A percentile compares a stretch with the other conserved stretches of the same genome.
phyloP scores from a whole-genome alignment of 768 basidiomycete genomes.

The Suillus brevipes region DNA sequence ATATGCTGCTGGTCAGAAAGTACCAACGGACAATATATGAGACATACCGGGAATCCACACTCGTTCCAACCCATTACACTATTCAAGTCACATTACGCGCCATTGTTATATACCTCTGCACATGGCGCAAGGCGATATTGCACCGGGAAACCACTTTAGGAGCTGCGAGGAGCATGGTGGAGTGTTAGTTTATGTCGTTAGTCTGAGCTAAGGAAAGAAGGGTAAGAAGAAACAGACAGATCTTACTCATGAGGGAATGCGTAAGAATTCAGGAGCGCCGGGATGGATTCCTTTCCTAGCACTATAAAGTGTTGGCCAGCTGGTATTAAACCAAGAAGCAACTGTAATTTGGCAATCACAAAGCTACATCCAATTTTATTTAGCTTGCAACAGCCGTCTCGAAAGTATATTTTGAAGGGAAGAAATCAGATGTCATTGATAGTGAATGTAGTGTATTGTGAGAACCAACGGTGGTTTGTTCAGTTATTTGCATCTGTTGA shows the following conservation, averaged over 20 bases:
- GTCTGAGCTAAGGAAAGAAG: neutral
- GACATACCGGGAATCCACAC: too few relatives aligned
- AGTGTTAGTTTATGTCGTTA: conserved; percentile 15
- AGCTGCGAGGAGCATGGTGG: conserved; percentile 28
- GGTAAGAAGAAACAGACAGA: neutral
- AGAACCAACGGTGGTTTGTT: too few relatives aligned
- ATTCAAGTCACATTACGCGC: too few relatives aligned
- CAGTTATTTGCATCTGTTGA: too few relatives aligned
- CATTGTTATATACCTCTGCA: neutral
- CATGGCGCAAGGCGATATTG: neutral
- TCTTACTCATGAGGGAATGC: neutral
- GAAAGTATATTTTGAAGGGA: neutral
- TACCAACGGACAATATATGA: too few relatives aligned
- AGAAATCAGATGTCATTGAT: too few relatives aligned
- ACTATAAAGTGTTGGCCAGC: neutral
- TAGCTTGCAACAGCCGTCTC: neutral
- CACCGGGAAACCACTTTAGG: conserved; percentile 26
- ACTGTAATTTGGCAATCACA: neutral
- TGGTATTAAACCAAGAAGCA: neutral
- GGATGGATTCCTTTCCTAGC: neutral
- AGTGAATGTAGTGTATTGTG: too few relatives aligned
- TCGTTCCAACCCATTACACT: too few relatives aligned
- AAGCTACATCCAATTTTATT: neutral
- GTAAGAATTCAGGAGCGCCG: too few relatives aligned
- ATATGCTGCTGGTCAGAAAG: too few relatives aligned